These are phyloP conservation scores for Mikania micrantha DNA, from an alignment of 129 eudicot genomes.

Conservation along the genomic window DNA sequence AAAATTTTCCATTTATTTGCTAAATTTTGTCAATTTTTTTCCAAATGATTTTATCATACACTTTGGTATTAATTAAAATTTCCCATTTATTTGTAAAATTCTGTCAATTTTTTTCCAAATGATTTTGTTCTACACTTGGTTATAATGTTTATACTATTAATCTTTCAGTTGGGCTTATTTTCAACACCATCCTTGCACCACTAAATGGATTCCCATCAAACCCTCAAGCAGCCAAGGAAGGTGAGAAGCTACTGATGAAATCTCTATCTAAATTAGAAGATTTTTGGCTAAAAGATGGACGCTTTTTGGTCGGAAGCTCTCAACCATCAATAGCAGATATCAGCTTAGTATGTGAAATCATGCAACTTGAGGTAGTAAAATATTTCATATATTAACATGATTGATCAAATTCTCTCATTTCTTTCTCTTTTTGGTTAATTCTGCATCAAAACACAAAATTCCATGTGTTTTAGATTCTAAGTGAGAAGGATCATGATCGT, in stretches of 20 bases:
- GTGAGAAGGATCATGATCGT: constrained; percentile 43
- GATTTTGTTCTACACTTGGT: not conserved
- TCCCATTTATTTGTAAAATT: not conserved
- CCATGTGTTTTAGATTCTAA: constrained; percentile 30
- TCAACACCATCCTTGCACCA: constrained; percentile 40
- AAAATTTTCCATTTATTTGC: too few species aligned
- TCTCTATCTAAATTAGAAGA: constrained; percentile 60
- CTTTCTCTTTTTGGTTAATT: not conserved
- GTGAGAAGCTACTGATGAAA: constrained; percentile 35
- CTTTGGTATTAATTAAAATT: too few species aligned
- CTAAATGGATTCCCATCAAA: constrained; percentile 35
- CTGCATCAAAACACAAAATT: not conserved
- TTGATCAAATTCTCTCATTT: not conserved
- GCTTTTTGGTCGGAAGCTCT: constrained; percentile 59
- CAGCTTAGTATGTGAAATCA: constrained; percentile 74
- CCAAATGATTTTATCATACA: too few species aligned
- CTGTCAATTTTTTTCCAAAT: not conserved
- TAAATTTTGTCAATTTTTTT: too few species aligned
- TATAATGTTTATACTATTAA: not conserved
- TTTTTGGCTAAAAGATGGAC: constrained; percentile 64
- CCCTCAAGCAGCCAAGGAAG: constrained; percentile 57
- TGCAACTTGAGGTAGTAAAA: constrained; percentile 77
- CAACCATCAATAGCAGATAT: constrained; percentile 91
- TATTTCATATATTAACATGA: not conserved
- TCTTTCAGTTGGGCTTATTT: constrained; percentile 38